A percentile compares a stretch with the other conserved stretches of the same genome.
Conservation (phyloP, 305 asterid genomes). For the Ajuga reptans region DNA sequence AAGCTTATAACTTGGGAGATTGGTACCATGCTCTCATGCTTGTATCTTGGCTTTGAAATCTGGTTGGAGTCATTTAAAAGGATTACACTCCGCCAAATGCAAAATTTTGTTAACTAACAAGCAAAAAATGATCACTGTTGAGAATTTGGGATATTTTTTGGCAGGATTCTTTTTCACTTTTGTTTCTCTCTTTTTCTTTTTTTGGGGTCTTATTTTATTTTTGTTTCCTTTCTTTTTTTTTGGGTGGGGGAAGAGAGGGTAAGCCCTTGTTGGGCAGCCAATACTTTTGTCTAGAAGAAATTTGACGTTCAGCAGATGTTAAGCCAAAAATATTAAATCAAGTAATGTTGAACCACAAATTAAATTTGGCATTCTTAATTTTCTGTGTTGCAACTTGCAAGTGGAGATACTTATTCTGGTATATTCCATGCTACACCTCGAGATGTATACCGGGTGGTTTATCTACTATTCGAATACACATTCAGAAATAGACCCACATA, state of each 20-base stretch:
- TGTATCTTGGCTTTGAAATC: slow-evolving; percentile 5
- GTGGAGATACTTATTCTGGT: too few relatives aligned
- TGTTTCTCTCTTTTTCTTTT: too few relatives aligned
- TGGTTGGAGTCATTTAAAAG: slow-evolving; percentile 15
- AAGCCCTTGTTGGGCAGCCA: not conserved
- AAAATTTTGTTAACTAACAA: slow-evolving; percentile 19
- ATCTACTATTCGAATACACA: too few relatives aligned
- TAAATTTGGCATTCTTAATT: not conserved
- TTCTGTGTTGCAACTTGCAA: too few relatives aligned
- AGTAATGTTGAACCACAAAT: not conserved
- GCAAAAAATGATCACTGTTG: slow-evolving; percentile 8
- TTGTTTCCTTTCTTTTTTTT: too few relatives aligned
- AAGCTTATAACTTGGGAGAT: not conserved
- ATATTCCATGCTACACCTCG: too few relatives aligned
- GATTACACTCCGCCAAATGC: slow-evolving; percentile 18
- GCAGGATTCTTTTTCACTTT: not conserved
- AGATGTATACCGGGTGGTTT: too few relatives aligned
- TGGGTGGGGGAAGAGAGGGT: not conserved
- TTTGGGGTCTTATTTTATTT: too few relatives aligned
- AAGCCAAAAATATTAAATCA: not conserved
- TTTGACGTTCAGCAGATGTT: too few relatives aligned
- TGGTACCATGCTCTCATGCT: not conserved
- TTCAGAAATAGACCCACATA: too few relatives aligned
- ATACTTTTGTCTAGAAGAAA: too few relatives aligned
- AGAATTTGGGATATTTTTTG: too few relatives aligned